Conservation (phyloP, 2,329 filamentous ascomycete genomes). For the Amauroascus niger region DNA sequence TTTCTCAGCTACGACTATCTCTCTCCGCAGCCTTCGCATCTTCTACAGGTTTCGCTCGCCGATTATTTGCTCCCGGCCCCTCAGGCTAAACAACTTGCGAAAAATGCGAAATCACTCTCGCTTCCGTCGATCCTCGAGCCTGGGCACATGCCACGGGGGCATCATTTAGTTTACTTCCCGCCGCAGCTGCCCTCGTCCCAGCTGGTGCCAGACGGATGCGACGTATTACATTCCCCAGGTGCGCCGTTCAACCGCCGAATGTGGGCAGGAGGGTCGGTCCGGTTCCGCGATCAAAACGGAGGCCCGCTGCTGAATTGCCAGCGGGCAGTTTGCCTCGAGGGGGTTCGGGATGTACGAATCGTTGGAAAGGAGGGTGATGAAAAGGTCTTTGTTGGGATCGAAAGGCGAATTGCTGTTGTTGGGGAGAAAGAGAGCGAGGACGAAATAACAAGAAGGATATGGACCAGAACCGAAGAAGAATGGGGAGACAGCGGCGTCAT, state of each 20-base stretch:
- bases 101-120: constrained; percentile 18
- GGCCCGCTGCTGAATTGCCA: constrained; percentile 27
- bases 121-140: constrained; percentile 29
- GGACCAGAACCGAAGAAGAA: constrained; percentile 36
- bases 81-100: constrained; percentile 19
- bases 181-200: constrained; percentile 51
- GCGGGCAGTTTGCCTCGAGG: constrained; percentile 39
- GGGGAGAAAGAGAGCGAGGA: constrained; percentile 29
- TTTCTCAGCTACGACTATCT: constrained; percentile 48
- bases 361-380: constrained; percentile 44
- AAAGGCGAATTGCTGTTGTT: constrained; percentile 42
- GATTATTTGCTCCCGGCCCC: constrained; percentile 44
- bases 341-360: constrained; percentile 40
- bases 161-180: constrained; percentile 85
- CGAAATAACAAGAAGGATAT: constrained; percentile 35
- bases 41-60: constrained; percentile 54
- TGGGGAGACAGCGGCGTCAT: constrained; percentile 40
- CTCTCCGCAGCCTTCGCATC: constrained; percentile 52
- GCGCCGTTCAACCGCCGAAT: constrained; percentile 63
- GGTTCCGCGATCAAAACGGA: constrained; percentile 36
- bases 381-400: constrained; percentile 53
- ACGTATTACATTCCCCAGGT: constrained; percentile 66
- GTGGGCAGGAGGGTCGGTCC: constrained; percentile 75
- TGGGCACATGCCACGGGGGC: constrained; percentile 41
- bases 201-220: constrained; percentile 75